Conservation (phyloP, 495 filamentous ascomycete genomes). For the Trypethelium eluteriae region DNA sequence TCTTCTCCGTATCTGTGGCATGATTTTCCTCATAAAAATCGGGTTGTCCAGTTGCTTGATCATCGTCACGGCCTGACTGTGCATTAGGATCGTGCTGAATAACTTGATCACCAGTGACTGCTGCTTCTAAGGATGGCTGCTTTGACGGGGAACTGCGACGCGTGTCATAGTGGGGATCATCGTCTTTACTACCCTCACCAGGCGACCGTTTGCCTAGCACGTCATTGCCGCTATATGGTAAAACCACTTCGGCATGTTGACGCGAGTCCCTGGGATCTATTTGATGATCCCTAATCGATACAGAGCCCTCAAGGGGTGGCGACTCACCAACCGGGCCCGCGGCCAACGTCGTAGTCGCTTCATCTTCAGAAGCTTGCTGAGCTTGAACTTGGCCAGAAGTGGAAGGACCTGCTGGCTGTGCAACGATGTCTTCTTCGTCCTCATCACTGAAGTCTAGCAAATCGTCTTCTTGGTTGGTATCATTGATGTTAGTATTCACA, state of each 20-base stretch:
- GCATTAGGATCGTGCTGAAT: background rate
- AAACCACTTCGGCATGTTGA: no score
- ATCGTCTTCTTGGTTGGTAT: slow-evolving; percentile 30
- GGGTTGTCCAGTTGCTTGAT: slow-evolving; percentile 33
- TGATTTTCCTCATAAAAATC: slow-evolving; percentile 27
- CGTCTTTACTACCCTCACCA: no score
- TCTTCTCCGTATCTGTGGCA: slow-evolving; percentile 22
- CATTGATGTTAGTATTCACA: slow-evolving; percentile 34
- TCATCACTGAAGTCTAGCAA: slow-evolving; percentile 27
- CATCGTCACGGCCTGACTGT: slow-evolving; percentile 43
- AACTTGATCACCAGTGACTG: background rate
- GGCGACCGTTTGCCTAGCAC: no score
- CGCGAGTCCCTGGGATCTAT: background rate
- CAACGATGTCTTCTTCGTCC: slow-evolving; percentile 25
- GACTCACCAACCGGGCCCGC: background rate
- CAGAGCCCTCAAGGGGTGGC: background rate
- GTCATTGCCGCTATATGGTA: no score
- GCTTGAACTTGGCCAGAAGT: background rate
- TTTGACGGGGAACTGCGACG: no score
- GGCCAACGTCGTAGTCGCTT: background rate
- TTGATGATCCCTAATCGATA: background rate
- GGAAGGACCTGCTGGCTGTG: background rate
- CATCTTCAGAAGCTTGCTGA: background rate
- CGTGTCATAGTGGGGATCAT: no score
- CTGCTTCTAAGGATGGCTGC: no score